These are phyloP conservation scores for Centella asiatica DNA, from an alignment of 129 eudicot species.

Conservation along the genomic window DNA sequence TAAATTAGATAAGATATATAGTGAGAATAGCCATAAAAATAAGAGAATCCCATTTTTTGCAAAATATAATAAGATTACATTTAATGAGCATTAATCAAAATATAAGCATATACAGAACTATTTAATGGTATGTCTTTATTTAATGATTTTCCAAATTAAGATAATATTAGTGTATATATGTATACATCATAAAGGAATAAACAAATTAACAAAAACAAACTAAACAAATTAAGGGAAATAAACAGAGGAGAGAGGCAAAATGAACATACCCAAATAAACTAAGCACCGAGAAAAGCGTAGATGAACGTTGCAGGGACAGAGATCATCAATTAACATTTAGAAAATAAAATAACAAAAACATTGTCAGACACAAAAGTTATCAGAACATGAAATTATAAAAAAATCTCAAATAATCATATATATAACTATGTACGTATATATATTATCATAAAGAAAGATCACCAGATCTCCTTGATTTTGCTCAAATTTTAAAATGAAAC, in stretches of 20 bases:
- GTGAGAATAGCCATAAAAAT: no score
- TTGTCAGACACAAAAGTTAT: conserved; percentile 30
- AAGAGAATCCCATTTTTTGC: no score
- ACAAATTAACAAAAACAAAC: not conserved
- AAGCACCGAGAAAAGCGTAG: conserved; percentile 25
- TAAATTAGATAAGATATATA: no score
- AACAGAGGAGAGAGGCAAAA: conserved; percentile 5
- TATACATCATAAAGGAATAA: no score
- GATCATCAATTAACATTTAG: no score
- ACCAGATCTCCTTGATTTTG: conserved; percentile 53
- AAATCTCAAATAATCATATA: not conserved
- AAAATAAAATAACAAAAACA: conserved; percentile 29
- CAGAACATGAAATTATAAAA: not conserved
- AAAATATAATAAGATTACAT: no score
- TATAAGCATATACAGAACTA: no score
- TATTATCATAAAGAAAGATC: not conserved
- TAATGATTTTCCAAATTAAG: no score
- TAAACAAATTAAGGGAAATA: conserved; percentile 3
- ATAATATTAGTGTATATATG: no score
- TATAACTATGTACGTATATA: no score
- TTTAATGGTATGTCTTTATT: no score
- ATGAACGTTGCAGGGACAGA: conserved; percentile 34
- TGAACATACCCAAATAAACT: conserved; percentile 75
- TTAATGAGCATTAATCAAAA: no score
- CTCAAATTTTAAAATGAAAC: conserved; percentile 6